These are phyloP conservation scores for Zopfochytrium polystomum DNA, from an alignment of 371 early-diverging fungal genomes.

Conservation along the genomic window DNA sequence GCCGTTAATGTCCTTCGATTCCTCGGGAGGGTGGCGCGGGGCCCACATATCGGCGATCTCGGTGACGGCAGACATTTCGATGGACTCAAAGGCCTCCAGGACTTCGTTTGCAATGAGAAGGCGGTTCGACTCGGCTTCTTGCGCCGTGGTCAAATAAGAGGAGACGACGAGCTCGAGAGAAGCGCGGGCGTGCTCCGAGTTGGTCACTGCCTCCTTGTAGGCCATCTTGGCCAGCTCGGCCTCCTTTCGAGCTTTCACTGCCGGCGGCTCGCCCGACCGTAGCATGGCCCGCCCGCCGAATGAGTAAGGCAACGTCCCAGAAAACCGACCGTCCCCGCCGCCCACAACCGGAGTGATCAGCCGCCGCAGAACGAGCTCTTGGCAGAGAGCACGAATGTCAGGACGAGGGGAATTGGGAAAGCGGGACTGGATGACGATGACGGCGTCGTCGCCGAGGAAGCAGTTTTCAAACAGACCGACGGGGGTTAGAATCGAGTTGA, in stretches of 20 bases:
- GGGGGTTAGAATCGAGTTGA: slow-evolving; percentile 26
- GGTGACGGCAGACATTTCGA: slow-evolving; percentile 21
- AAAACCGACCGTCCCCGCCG: slow-evolving; percentile 17
- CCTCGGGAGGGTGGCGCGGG: not conserved
- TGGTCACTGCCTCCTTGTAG: slow-evolving; percentile 21
- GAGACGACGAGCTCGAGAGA: slow-evolving; percentile 36
- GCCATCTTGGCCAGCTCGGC: slow-evolving; percentile 5
- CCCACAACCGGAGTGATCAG: slow-evolving; percentile 28
- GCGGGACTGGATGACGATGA: slow-evolving; percentile 14
- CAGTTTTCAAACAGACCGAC: slow-evolving; percentile 30
- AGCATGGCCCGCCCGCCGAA: slow-evolving; percentile 29
- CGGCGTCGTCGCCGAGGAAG: slow-evolving; percentile 30
- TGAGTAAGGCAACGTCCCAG: slow-evolving; percentile 24
- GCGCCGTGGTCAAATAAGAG: slow-evolving; percentile 31
- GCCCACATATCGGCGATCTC: slow-evolving; percentile 20
- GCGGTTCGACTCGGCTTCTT: slow-evolving; percentile 28
- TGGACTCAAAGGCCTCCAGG: slow-evolving; percentile 25
- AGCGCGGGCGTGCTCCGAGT: slow-evolving; percentile 31
- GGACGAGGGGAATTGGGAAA: slow-evolving; percentile 24
- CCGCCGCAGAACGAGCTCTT: slow-evolving; percentile 23
- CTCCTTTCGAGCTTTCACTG: slow-evolving; percentile 18
- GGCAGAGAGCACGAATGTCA: slow-evolving; percentile 17
- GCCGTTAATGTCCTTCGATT: not conserved
- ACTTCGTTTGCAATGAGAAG: slow-evolving; percentile 28
- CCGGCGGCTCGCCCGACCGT: slow-evolving; percentile 27